Base-by-base conservation (phyloP, 163 green algal genomes). In the Scenedesmus sp. region DNA sequence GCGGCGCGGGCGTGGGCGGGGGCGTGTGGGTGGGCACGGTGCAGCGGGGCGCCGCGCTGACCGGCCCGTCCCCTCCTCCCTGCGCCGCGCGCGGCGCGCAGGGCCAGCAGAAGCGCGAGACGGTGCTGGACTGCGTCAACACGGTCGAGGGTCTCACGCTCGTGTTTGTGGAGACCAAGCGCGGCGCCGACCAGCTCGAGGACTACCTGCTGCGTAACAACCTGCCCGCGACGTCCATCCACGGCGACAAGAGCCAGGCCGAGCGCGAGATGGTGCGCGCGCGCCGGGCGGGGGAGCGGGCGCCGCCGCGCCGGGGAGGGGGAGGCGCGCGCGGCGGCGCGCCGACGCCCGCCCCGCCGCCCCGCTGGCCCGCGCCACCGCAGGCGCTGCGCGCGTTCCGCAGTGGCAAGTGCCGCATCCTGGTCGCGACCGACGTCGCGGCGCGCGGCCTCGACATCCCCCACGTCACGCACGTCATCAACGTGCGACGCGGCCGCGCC, bases 141-240 rank as follows among this genome's bases (percentile, higher is more conserved):
- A 94, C 91, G 10, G 92, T 97, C 26, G 91, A 96, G 87, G 95
- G 96, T 56, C 87, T 99, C 50, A 98, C 94, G 4, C 88, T 98
- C 44, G 92, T 99, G 28, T 99, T 99, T 89, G 96, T 99, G 56
- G 96, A 99, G 93, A 99, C 96, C 51, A 99, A 99, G 93, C 91
- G 94, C 54, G 94, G 96, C 47, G 96, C 96, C n/a, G 96, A 99
- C 77, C 88, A 94, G 54, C 88, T 99, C 51, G 96, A 99, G 85
- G 94, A 98, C 83, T 98, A 94, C 80, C 91, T 99, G 18, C 89
- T 82, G 50, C 84, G 91, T 74, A 92, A 97, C 83, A 91, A 93
- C 77, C 94, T 99, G 81, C 89, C 93, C 26, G 95, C 97, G n/a
- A 98, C 96, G 51, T 94, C 88, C 80, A 99, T 99, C 83, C 96